These are phyloP conservation scores for Flaveria trinervia DNA, from an alignment of 129 eudicot species.

Conservation along the genomic window DNA sequence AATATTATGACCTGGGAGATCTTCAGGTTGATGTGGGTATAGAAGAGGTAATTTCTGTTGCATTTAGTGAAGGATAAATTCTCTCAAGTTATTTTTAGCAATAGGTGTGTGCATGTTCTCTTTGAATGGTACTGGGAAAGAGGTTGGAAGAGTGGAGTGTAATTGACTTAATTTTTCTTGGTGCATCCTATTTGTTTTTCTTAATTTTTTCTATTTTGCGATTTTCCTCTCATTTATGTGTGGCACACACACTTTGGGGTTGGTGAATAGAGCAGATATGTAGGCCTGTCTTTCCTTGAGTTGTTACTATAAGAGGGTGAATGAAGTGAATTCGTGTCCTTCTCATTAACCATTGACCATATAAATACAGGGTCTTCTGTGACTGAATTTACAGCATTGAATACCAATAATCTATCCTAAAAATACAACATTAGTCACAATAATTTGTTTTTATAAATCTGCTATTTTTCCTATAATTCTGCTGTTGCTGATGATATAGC, in stretches of 20 bases:
- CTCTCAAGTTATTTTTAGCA: constrained; percentile 6
- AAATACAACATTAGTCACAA: too few relatives aligned
- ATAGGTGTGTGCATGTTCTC: constrained; percentile 8
- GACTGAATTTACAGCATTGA: too few relatives aligned
- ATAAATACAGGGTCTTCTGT: too few relatives aligned
- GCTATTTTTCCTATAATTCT: too few relatives aligned
- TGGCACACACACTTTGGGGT: constrained; percentile 9
- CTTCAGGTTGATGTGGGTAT: constrained; percentile 59
- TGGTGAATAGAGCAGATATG: neutral
- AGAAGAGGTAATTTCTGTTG: constrained; percentile 68
- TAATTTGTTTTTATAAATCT: too few relatives aligned
- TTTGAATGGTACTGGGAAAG: neutral
- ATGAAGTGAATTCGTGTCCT: too few relatives aligned
- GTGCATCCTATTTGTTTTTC: constrained; percentile 17
- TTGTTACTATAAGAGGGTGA: too few relatives aligned
- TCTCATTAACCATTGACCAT: too few relatives aligned
- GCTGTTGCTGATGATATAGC: too few relatives aligned
- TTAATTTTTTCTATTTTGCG: neutral
- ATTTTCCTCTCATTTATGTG: neutral
- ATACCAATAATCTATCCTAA: too few relatives aligned
- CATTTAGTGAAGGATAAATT: constrained; percentile 8
- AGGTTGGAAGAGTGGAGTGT: too few relatives aligned
- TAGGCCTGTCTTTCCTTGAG: neutral
- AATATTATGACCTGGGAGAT: constrained; percentile 70
- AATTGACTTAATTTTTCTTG: neutral